Conservation (phyloP, 2,329 filamentous ascomycete genomes). For the Claviceps digitariae region DNA sequence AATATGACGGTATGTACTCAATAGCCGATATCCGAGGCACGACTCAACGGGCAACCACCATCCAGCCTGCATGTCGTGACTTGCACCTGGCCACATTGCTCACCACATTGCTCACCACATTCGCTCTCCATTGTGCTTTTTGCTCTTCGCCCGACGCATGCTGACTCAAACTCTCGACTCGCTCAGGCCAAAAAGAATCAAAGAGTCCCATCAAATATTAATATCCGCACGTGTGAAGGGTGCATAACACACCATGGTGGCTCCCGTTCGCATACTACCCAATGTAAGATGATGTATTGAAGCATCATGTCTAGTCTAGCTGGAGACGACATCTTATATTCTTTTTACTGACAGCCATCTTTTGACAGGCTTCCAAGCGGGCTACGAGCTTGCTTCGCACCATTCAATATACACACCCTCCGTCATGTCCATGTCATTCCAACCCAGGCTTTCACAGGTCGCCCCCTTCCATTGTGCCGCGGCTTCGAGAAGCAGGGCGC, state of each 20-base stretch:
- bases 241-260: constrained; percentile 12
- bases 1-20: too few relatives aligned
- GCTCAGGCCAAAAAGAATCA: neutral
- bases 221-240: neutral
- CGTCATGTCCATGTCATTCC: constrained; percentile 81
- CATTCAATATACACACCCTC: constrained; percentile 82
- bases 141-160: neutral
- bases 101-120: too few relatives aligned
- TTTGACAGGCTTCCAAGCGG: constrained; percentile 41
- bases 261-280: constrained; percentile 19
- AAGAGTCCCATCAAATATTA: neutral
- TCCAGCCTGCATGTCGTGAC: too few relatives aligned
- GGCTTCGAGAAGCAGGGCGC: constrained; percentile 21
- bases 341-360: neutral
- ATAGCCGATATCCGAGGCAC: neutral
- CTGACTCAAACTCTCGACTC: neutral
- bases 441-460: constrained; percentile 69
- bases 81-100: too few relatives aligned
- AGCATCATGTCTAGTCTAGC: neutral
- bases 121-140: neutral
- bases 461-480: constrained; percentile 41
- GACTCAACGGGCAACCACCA: neutral
- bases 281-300: constrained; percentile 16
- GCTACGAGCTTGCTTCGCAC: constrained; percentile 67
- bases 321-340: neutral